Percentiles rank a stretch among this genome's conserved stretches.
Evolutionary conservation across 1,284 basidiomycete species (phyloP).

Genomic region (Ganoderma lucidum): DNA sequence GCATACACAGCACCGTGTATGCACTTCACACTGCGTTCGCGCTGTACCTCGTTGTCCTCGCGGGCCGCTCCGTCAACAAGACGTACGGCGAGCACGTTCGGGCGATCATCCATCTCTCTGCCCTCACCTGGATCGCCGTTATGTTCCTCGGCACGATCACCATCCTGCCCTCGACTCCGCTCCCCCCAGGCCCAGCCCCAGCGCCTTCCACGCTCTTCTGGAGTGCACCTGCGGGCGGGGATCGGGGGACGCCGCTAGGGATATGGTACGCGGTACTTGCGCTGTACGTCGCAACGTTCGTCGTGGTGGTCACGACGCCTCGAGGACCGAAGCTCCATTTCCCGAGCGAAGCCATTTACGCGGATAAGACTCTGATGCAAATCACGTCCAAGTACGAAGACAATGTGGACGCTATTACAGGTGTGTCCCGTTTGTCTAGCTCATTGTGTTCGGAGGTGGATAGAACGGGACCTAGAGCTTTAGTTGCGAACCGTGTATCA

Average conservation of each 20-base stretch:
- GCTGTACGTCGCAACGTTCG: constrained; percentile 57
- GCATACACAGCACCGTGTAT: constrained; percentile 47
- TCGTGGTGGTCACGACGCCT: constrained; percentile 66
- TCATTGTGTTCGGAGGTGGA: not conserved
- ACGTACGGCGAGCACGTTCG: constrained; percentile 62
- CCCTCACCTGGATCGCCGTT: constrained; percentile 63
- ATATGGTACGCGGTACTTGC: constrained; percentile 59
- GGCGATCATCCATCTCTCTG: constrained; percentile 72
- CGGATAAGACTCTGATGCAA: constrained; percentile 66
- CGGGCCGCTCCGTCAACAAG: constrained; percentile 61
- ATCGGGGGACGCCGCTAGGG: constrained; percentile 8
- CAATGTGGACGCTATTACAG: constrained; percentile 71
- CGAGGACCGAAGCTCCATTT: constrained; percentile 80
- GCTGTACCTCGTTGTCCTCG: constrained; percentile 65
- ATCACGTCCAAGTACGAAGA: constrained; percentile 63
- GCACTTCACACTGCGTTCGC: constrained; percentile 64
- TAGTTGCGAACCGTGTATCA: too few relatives aligned
- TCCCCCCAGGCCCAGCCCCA: constrained; percentile 26
- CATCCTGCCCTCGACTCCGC: constrained; percentile 66
- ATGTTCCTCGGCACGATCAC: constrained; percentile 55
- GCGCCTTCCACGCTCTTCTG: not conserved
- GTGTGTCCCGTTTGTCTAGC: constrained; percentile 38
- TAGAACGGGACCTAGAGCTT: not conserved
- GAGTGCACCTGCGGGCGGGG: not conserved
- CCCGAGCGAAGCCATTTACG: constrained; percentile 76